Conservation (phyloP, 306 rosid species). For the Vigna hirtella region DNA sequence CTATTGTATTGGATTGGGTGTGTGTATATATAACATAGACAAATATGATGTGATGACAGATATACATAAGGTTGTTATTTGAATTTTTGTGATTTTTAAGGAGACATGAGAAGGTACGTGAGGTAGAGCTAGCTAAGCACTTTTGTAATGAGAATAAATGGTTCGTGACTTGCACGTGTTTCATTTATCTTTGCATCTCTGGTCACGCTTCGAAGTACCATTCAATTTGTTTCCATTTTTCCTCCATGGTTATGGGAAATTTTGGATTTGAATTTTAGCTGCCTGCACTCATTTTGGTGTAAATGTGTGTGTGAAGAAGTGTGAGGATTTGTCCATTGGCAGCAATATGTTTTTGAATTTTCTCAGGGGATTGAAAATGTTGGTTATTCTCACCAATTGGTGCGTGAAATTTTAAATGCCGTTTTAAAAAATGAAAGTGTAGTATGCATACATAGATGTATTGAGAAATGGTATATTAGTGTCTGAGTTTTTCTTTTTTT, state of each 20-base stretch:
- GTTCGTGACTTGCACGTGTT: conserved; percentile 47
- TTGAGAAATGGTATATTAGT: neutral
- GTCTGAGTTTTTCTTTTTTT: neutral
- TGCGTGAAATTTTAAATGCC: conserved; percentile 44
- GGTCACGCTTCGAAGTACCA: conserved; percentile 32
- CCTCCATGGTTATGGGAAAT: neutral
- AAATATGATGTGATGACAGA: neutral
- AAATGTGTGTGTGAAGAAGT: neutral
- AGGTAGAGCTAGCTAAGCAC: conserved; percentile 43
- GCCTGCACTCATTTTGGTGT: neutral
- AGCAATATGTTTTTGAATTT: conserved; percentile 29
- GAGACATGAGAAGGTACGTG: conserved; percentile 70
- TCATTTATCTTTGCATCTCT: conserved; percentile 35
- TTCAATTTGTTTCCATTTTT: neutral
- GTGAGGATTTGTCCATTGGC: conserved; percentile 8
- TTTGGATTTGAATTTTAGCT: neutral
- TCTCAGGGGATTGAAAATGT: neutral
- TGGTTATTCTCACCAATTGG: conserved; percentile 7
- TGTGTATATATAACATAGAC: no score
- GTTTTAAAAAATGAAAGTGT: neutral
- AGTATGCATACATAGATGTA: neutral
- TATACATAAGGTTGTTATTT: conserved; percentile 40
- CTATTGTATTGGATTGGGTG: neutral
- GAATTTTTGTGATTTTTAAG: conserved; percentile 61
- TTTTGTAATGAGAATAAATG: conserved; percentile 57